A percentile compares a stretch with the other conserved stretches of the same genome.
phyloP scores from a whole-genome alignment of 345 rosid species.

The Erodium maritimum region DNA sequence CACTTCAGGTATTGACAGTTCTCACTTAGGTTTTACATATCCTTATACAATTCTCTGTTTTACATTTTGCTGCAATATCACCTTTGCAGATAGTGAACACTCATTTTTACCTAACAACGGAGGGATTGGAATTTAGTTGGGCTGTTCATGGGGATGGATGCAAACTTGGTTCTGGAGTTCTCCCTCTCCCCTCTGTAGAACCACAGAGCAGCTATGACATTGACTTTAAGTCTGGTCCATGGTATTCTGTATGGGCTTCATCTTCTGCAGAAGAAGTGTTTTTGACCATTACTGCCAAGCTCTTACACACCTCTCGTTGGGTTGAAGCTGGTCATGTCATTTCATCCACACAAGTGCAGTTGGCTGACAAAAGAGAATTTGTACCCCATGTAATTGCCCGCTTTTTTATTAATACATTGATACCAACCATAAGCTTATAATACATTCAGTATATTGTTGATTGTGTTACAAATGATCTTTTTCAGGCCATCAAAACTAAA shows the following conservation, averaged over 20 bases:
- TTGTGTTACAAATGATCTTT: constrained; percentile 5
- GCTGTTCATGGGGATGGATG: constrained; percentile 56
- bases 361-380: constrained; percentile 47
- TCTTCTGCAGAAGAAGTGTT: constrained; percentile 50
- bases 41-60: constrained; percentile 6
- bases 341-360: constrained; percentile 65
- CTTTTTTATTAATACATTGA: neutral
- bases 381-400: constrained; percentile 47
- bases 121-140: constrained; percentile 71
- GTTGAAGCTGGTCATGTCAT: constrained; percentile 72
- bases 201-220: constrained; percentile 59
- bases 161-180: constrained; percentile 58
- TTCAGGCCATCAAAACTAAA: constrained; percentile 45
- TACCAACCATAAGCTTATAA: neutral
- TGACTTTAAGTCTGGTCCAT: constrained; percentile 68
- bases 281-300: constrained; percentile 50
- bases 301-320: constrained; percentile 53
- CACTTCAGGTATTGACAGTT: constrained; percentile 37
- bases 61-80: constrained; percentile 11
- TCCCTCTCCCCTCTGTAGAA: constrained; percentile 48
- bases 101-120: constrained; percentile 54
- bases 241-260: constrained; percentile 65
- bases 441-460: constrained; percentile 1
- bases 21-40: constrained; percentile 7
- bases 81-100: constrained; percentile 58